These are phyloP conservation scores for Polyrhizophydium stewartii DNA, from an alignment of 371 early-diverging fungal species.

Conservation along the genomic window DNA sequence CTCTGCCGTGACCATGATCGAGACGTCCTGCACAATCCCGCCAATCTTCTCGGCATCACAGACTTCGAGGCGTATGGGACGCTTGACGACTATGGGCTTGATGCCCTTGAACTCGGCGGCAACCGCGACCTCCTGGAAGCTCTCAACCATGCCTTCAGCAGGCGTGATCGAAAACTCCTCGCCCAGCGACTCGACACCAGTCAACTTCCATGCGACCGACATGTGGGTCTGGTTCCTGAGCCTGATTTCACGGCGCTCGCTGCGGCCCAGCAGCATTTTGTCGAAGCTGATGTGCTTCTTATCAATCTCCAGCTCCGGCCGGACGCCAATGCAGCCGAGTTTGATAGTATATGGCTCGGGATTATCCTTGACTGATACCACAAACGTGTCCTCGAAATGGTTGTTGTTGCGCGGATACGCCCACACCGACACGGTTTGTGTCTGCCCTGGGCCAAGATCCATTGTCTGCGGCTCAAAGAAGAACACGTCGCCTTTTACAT, in stretches of 20 bases:
- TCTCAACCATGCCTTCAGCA: conserved; percentile 41
- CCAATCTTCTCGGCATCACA: conserved; percentile 45
- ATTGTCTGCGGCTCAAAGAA: conserved; percentile 46
- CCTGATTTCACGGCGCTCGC: conserved; percentile 43
- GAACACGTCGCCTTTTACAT: conserved; percentile 49
- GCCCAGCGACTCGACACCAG: conserved; percentile 46
- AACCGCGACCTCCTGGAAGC: conserved; percentile 35
- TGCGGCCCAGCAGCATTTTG: conserved; percentile 42
- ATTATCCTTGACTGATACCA: conserved; percentile 54
- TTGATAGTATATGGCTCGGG: conserved; percentile 49
- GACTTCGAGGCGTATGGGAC: conserved; percentile 44
- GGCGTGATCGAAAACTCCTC: conserved; percentile 51
- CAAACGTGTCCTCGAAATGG: conserved; percentile 43
- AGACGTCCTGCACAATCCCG: conserved; percentile 42
- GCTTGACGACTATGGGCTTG: conserved; percentile 43
- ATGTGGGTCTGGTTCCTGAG: conserved; percentile 45
- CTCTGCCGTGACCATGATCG: conserved; percentile 49
- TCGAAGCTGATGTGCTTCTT: conserved; percentile 49
- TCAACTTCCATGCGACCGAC: conserved; percentile 49
- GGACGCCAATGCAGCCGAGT: conserved; percentile 46
- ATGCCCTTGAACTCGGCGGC: conserved; percentile 40
- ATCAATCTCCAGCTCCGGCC: conserved; percentile 55
- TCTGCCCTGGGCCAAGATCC: conserved; percentile 39
- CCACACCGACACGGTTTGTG: conserved; percentile 32
- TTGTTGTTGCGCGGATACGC: conserved; percentile 45